Conservation (phyloP, 78 protist genomes). For the Guillardia theta region DNA sequence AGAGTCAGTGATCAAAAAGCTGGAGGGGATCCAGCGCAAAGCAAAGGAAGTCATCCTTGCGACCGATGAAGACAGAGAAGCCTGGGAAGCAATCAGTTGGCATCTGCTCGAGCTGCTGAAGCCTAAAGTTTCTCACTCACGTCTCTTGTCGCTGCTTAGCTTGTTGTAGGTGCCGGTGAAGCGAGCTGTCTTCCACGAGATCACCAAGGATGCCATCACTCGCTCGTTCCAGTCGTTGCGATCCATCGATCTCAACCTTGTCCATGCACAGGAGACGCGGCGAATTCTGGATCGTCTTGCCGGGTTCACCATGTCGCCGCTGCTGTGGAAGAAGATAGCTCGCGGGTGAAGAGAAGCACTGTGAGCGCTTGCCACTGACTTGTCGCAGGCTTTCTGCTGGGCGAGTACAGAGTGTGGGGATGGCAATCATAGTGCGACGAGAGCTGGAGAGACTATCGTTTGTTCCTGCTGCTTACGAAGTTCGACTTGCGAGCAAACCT, state of each 20-base stretch:
- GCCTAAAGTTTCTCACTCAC: too few relatives aligned
- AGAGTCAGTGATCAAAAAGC: background rate
- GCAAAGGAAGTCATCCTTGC: conserved; percentile 22
- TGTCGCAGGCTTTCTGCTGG: conserved; percentile 25
- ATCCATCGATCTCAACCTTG: conserved; percentile 16
- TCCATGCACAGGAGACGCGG: conserved; percentile 41
- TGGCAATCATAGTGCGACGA: background rate
- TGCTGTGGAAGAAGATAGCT: conserved; percentile 49
- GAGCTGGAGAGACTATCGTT: background rate
- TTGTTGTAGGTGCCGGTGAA: background rate
- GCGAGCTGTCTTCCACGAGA: conserved; percentile 28
- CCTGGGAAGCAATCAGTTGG: conserved; percentile 55
- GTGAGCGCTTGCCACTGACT: too few relatives aligned
- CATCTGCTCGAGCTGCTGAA: background rate
- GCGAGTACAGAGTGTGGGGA: conserved; percentile 39
- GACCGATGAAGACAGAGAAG: conserved; percentile 48
- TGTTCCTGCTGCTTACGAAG: background rate
- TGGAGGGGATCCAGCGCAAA: background rate
- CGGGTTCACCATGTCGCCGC: conserved; percentile 47
- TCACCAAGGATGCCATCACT: background rate
- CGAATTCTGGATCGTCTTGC: background rate
- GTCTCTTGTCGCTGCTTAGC: too few relatives aligned
- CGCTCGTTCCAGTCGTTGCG: background rate
- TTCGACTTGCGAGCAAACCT: background rate
- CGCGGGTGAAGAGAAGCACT: too few relatives aligned